phyloP scores from a whole-genome alignment of 1,284 basidiomycete species.

The Xerocomus amazonicus region DNA sequence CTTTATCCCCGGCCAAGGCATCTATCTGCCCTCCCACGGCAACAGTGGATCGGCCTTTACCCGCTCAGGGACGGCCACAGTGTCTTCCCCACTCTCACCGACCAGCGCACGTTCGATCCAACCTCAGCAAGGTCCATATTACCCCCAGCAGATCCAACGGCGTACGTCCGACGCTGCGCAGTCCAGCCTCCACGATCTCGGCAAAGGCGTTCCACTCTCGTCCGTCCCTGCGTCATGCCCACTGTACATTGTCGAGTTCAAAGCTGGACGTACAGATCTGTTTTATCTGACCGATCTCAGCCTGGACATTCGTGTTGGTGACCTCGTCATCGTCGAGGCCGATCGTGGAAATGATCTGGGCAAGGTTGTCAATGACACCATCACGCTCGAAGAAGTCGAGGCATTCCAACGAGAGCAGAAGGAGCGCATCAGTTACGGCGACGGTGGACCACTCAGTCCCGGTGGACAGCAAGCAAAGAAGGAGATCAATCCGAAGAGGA shows the following conservation, averaged over 20 bases:
- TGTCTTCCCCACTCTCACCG: slow-evolving; percentile 46
- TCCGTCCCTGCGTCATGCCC: slow-evolving; percentile 79
- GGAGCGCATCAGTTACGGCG: slow-evolving; percentile 40
- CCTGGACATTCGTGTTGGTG: slow-evolving; percentile 72
- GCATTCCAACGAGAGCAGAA: slow-evolving; percentile 65
- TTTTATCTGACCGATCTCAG: slow-evolving; percentile 80
- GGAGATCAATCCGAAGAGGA: slow-evolving; percentile 95
- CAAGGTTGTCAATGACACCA: slow-evolving; percentile 84
- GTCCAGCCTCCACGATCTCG: slow-evolving; percentile 60
- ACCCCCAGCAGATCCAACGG: slow-evolving; percentile 39
- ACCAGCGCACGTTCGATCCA: slow-evolving; percentile 41
- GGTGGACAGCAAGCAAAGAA: slow-evolving; percentile 53
- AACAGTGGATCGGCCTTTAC: slow-evolving; percentile 28
- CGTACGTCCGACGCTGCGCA: slow-evolving; percentile 50
- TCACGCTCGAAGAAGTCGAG: slow-evolving; percentile 90
- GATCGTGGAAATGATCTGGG: slow-evolving; percentile 94
- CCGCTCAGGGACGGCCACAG: slow-evolving; percentile 27
- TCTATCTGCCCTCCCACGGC: slow-evolving; percentile 48
- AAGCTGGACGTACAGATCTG: slow-evolving; percentile 91
- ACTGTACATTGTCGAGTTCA: slow-evolving; percentile 97
- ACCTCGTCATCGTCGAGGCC: slow-evolving; percentile 95
- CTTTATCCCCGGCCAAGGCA: slow-evolving; percentile 62
- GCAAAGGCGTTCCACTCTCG: slow-evolving; percentile 85
- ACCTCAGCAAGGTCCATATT: slow-evolving; percentile 35
- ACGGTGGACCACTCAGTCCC: slow-evolving; percentile 55